Conservation (phyloP, 2,329 filamentous ascomycete species). For the Paecilomyces formosus region DNA sequence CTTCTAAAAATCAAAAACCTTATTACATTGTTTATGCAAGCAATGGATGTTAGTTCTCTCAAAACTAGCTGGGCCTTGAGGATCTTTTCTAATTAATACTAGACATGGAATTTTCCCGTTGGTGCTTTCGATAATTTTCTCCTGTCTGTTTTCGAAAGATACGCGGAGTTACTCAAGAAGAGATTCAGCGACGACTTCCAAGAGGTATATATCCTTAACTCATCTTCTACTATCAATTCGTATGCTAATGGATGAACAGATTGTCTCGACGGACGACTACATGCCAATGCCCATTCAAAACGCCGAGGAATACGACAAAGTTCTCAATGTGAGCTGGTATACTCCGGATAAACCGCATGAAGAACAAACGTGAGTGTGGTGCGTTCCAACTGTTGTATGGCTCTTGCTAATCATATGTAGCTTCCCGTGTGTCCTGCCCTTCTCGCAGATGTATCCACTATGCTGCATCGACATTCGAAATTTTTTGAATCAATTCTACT, state of each 20-base stretch:
- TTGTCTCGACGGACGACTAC: constrained; percentile 89
- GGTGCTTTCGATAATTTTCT: constrained; percentile 74
- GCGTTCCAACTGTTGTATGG: constrained; percentile 4
- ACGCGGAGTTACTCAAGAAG: constrained; percentile 81
- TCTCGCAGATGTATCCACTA: constrained; percentile 97
- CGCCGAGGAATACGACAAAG: constrained; percentile 86
- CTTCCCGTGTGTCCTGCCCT: constrained; percentile 91
- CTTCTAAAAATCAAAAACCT: constrained; percentile 92
- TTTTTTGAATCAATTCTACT: constrained; percentile 96
- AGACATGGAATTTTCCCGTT: constrained; percentile 88
- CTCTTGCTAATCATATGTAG: constrained; percentile 39
- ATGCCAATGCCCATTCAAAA: constrained; percentile 99
- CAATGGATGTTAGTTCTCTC: constrained; percentile 68
- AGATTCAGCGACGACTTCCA: constrained; percentile 94
- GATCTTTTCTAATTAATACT: constrained; percentile 5
- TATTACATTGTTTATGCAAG: constrained; percentile 91
- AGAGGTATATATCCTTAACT: constrained; percentile 54
- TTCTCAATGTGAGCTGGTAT: constrained; percentile 95
- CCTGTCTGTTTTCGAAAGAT: constrained; percentile 86
- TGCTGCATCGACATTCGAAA: constrained; percentile 98
- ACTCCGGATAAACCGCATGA: constrained; percentile 70
- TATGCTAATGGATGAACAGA: constrained; percentile 29
- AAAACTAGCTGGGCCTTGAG: not conserved
- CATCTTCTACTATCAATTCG: not conserved
- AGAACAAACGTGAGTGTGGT: constrained; percentile 58